A percentile compares a stretch with the other conserved stretches of the same genome.
Evolutionary conservation across 2,329 filamentous ascomycete species (phyloP).

Genomic region (Xylaria sp.): DNA sequence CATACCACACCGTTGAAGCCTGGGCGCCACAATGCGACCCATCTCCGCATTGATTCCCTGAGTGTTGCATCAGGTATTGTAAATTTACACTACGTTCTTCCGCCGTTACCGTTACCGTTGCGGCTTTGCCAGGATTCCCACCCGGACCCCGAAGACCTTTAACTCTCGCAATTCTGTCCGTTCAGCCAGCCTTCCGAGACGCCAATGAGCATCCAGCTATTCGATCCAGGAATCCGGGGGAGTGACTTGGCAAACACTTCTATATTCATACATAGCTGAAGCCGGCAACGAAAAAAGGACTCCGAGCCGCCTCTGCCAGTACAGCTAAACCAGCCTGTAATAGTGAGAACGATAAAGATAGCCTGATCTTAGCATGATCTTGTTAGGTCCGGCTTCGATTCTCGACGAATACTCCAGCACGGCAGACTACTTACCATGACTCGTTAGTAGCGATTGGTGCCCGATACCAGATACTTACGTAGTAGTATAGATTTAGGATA

Average conservation of each 20-base stretch:
- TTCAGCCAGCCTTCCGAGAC: neutral
- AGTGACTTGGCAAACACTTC: neutral
- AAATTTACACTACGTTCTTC: neutral
- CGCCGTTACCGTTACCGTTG: neutral
- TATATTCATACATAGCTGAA: neutral
- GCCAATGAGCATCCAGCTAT: conserved; percentile 1
- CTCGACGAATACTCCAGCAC: neutral
- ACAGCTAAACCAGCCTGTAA: neutral
- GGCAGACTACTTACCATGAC: conserved; percentile 6
- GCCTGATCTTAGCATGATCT: neutral
- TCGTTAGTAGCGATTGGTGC: no score
- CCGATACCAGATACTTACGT: no score
- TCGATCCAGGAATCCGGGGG: conserved; percentile 5
- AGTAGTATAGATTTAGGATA: neutral
- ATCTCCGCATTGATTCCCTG: neutral
- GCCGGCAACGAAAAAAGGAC: conserved; percentile 8
- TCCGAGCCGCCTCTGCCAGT: conserved; percentile 18
- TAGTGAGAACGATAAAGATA: neutral
- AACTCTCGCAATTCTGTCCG: neutral
- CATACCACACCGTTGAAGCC: no score
- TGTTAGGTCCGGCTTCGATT: neutral
- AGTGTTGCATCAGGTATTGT: no score
- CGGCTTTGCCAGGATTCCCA: conserved; percentile 2
- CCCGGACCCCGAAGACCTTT: conserved; percentile 24
- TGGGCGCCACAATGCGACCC: neutral